Evolutionary conservation across 257 asterid species (phyloP).

Genomic region (Solanum gracilifrons): DNA sequence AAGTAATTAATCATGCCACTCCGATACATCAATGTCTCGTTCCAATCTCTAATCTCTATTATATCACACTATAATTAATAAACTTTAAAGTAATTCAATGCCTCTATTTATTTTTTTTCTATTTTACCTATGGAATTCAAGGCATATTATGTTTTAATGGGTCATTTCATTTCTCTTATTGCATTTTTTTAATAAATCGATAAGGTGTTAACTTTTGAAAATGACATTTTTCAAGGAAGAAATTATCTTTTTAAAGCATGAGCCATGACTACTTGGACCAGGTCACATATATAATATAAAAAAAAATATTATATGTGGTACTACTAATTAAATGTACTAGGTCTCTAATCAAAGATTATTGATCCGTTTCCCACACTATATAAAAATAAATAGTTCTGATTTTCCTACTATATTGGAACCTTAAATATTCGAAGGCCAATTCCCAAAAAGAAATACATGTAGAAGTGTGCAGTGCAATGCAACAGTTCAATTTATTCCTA

Average conservation of each 20-base stretch:
- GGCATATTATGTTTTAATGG: not conserved
- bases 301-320: not conserved
- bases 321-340: not conserved
- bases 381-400: not conserved
- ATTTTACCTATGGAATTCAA: not conserved
- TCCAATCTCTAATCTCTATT: not conserved
- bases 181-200: not conserved
- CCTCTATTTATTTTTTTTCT: not conserved
- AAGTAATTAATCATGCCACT: not conserved
- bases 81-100: not conserved
- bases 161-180: not conserved
- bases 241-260: not conserved
- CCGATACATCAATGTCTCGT: not conserved
- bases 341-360: not conserved
- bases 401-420: not conserved
- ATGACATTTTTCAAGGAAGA: not conserved
- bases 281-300: not conserved
- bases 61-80: not conserved
- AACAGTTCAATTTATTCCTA: not conserved
- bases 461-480: not conserved
- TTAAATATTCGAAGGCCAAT: not conserved
- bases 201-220: not conserved
- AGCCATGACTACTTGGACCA: not conserved
- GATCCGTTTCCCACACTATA: not conserved
- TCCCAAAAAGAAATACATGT: not conserved